Base-by-base conservation (phyloP, 176 grass and related monocot genomes). In the Melocanna baccifera region DNA sequence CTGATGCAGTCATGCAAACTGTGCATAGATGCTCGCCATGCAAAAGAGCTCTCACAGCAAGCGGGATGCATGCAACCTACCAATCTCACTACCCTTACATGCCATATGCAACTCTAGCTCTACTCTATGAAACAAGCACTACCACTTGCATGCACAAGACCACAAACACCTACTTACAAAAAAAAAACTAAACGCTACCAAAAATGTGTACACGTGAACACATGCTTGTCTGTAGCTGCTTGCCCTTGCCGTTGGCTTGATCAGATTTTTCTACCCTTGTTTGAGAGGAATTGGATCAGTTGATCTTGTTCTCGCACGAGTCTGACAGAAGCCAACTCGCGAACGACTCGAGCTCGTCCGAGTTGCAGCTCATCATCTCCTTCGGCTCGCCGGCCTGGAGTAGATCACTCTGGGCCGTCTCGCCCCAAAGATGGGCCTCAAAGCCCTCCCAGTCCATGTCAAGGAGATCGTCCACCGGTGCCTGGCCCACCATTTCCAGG, bases 361-460 rank as follows among this genome's bases (percentile, higher is more conserved):
- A 10, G 58, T 23, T 73, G 69, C 61, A 80, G 39, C 78, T 57
- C 28, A 11, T 62, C 0, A 29, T 16, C 0, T 12, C 40, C 34
- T 62, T n/a, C 14, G 75, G 67, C 75, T 84, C 80, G 0, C 37
- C 6, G 12, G 19, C 3, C 19, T 62, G 74, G 59, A 75, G 16
- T 39, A 48, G 41, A 50, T 62, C 47, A 9, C 63, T 59, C 55
- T 63, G 76, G 59, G 28, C 52, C 16, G 70, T 75, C 34, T 85
- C 74, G 34, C 53, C 83, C 84, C 89, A 92, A 0, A 98, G 86
- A 39, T 95, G 65, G 41, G 84, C 61, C 19, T 79, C 87, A 25
- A 89, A 88, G 30, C 88, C 83, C 15, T 91, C 87, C 90, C 88
- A 89, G 53, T 91, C 91, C 91, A 94, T 91, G 77, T 94, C 91